Base-by-base conservation (phyloP, 1,139 yeast species). In the Yamadazyma trypodendri region DNA sequence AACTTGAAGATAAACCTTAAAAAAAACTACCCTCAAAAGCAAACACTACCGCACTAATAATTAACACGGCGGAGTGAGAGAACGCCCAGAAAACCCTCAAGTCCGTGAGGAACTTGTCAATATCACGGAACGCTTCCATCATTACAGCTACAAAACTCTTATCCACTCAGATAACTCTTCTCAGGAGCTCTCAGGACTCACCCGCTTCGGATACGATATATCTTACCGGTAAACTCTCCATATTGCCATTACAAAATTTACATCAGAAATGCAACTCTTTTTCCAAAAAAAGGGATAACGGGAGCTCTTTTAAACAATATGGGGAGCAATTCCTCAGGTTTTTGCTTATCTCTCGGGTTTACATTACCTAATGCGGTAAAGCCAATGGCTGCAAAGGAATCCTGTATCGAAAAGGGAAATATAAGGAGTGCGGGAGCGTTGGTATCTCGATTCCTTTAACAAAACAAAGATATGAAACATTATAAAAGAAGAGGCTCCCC, bases 301-400 rank as follows among this genome's bases (percentile, higher is more conserved):
- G 29, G 20, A n/a, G 8, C 12, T 25, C 17, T 27, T 14, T 27
- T 15, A 12, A 27, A 12, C n/a, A 4, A 5, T 9, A 15, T 6
- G 14, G 29, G 20, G 8, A 27, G 20, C 7, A 11, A 11, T 15
- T 35, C 38, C 38, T 35, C 24, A 8, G 23, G 25, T 35, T 35
- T 12, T 34, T 31, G 3, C 37, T 37, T 37, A 37, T 37, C 40
- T 32, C 14, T 24, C 37, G 40, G 41, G 42, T 36, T 30, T 32
- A 2, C 17, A 23, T 28, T 32, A 29, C 42, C 42, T 21, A 30
- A 35, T 30, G 16, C 17, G 40, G 40, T 15, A 35, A 32, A 8
- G 13, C 33, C 20, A 20, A 18, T 31, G 21, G 33, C 30, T 28
- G 31, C 37, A 37, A 42, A 15, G 40, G 43, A 33, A 30, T 31